These are phyloP conservation scores for Alloteropsis semialata DNA, from an alignment of 176 grass and related monocot species.

Conservation along the genomic window DNA sequence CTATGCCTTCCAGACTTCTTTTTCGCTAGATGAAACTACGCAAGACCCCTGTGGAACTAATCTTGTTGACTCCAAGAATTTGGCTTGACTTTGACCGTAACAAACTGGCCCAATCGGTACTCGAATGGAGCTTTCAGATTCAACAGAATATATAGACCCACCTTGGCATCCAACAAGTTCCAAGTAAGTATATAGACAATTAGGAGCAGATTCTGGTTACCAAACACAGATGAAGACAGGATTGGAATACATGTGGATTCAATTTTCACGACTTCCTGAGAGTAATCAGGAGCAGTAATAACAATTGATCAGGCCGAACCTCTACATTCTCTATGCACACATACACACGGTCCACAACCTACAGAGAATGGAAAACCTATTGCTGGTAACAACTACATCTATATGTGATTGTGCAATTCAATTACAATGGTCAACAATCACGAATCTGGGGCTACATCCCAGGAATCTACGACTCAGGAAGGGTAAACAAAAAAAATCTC, in stretches of 20 bases:
- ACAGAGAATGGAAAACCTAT: constrained; percentile 23
- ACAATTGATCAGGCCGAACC: constrained; percentile 1
- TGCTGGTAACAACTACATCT: constrained; percentile 2
- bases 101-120: too few relatives aligned
- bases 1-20: too few relatives aligned
- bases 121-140: too few relatives aligned
- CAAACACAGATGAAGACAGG: neutral
- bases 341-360: neutral
- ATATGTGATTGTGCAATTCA: constrained; percentile 39
- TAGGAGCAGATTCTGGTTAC: neutral
- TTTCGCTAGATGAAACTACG: too few relatives aligned
- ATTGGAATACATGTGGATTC: neutral
- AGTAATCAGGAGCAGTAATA: neutral
- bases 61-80: too few relatives aligned
- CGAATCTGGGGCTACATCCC: constrained; percentile 28
- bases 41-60: too few relatives aligned
- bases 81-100: too few relatives aligned
- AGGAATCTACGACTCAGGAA: constrained; percentile 10
- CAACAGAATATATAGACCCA: neutral
- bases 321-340: constrained; percentile 11
- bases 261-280: neutral
- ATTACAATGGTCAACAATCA: constrained; percentile 41
- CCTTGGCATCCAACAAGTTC: neutral
- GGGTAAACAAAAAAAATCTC: neutral
- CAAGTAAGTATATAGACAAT: neutral